These are phyloP conservation scores for Datura wrightii DNA, from an alignment of 257 asterid genomes.

Conservation along the genomic window DNA sequence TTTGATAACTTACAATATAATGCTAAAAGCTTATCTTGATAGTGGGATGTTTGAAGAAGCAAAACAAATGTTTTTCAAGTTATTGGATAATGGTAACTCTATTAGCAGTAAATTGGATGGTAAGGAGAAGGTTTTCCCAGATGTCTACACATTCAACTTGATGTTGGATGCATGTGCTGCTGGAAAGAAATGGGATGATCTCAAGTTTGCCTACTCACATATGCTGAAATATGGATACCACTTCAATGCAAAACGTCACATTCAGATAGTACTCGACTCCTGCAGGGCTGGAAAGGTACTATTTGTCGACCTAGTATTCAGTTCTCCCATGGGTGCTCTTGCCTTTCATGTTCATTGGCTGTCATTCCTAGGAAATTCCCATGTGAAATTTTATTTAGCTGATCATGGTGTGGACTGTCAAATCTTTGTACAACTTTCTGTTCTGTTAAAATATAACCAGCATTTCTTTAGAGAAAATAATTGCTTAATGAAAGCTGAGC, in stretches of 20 bases:
- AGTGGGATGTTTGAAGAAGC: slow-evolving; percentile 75
- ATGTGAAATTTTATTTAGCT: not conserved
- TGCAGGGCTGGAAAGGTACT: slow-evolving; percentile 81
- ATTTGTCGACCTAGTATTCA: not conserved
- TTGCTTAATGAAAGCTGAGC: not conserved
- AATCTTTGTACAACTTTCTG: not conserved
- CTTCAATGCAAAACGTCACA: slow-evolving; percentile 85
- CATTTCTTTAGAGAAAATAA: not conserved
- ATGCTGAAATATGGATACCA: slow-evolving; percentile 80
- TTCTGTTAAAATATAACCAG: not conserved
- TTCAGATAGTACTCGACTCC: slow-evolving; percentile 68
- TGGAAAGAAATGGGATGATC: slow-evolving; percentile 84
- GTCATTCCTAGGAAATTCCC: slow-evolving; percentile 25
- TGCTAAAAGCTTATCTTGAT: slow-evolving; percentile 81
- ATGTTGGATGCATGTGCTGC: slow-evolving; percentile 75
- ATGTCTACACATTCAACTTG: slow-evolving; percentile 78
- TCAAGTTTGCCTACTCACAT: slow-evolving; percentile 62
- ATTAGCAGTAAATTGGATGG: slow-evolving; percentile 51
- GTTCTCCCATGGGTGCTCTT: not conserved
- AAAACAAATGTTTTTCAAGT: slow-evolving; percentile 58
- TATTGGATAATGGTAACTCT: slow-evolving; percentile 58
- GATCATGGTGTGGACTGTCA: slow-evolving; percentile 10
- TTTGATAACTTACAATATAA: slow-evolving; percentile 72
- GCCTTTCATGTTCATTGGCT: not conserved
- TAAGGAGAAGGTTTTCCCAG: slow-evolving; percentile 65